A percentile compares a stretch with the other conserved stretches of the same genome.
phyloP scores from a whole-genome alignment of 1,139 yeast species.

The Diutina sp. region DNA sequence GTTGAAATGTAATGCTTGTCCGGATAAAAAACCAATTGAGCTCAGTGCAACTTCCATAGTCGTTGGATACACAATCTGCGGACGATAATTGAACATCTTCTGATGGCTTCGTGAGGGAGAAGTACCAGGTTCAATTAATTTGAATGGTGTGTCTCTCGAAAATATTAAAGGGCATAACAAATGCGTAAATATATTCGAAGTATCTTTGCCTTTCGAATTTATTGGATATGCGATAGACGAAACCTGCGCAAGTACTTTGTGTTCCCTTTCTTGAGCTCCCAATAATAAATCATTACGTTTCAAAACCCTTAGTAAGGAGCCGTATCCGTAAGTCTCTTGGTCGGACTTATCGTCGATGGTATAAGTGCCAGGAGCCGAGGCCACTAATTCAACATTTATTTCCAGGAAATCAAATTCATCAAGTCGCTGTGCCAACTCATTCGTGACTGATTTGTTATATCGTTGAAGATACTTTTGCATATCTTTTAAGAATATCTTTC shows the following conservation, averaged over 20 bases:
- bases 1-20: conserved; percentile 45
- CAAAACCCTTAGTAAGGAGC: conserved; percentile 26
- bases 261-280: conserved; percentile 4
- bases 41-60: conserved; percentile 32
- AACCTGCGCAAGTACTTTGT: conserved; percentile 37
- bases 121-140: conserved; percentile 17
- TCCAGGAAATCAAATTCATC: neutral
- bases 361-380: neutral
- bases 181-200: conserved; percentile 43
- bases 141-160: conserved; percentile 5
- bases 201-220: conserved; percentile 15
- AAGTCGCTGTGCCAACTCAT: neutral
- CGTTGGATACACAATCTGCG: conserved; percentile 44
- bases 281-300: conserved; percentile 19
- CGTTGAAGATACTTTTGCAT: conserved; percentile 24
- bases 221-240: conserved; percentile 49
- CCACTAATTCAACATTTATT: neutral
- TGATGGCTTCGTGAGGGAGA: conserved; percentile 15
- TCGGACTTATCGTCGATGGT: neutral
- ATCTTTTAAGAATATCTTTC: conserved; percentile 19
- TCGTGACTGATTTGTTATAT: neutral
- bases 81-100: conserved; percentile 18
- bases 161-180: conserved; percentile 34
- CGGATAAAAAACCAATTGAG: conserved; percentile 33
- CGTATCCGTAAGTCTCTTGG: neutral